Base-by-base conservation (phyloP, 2,329 filamentous ascomycete genomes). In the Boeremia lycopersici region DNA sequence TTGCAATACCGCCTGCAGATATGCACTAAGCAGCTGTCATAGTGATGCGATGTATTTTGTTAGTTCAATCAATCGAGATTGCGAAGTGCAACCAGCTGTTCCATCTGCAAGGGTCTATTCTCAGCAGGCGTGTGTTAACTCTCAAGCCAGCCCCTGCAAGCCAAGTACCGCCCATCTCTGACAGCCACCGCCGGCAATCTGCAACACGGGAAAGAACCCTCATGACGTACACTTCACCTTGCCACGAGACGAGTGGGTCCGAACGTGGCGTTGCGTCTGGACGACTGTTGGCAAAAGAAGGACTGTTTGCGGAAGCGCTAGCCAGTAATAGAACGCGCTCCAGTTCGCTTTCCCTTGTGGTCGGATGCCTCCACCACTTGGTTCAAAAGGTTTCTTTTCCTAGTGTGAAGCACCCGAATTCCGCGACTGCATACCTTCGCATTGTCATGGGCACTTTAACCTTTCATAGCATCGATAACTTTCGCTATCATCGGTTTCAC, bases 231-330 rank as follows among this genome's bases (percentile, higher is more conserved):
- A 38, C 60, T 47, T 59, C 58, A 58, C 53, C 58, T 45, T 61
- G 61, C 71, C 70, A 72, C 69, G 69, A 73, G 68, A 71, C 57
- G 60, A 61, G 70, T 74, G 71, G 71, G 65, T 65, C 70, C 56
- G 48, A 72, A 70, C 68, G 69, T 74, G 71, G 70, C 71, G 70
- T 60, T 56, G 57, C 63, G 67, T 67, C 60, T 61, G 53, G 59
- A 64, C 62, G 61, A 45, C 54, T 58, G 57, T 60, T 60, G 48
- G 58, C 61, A 64, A 59, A 56, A 42, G 28, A 43, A 64, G 62
- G 35, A 47, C 46, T 55, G 46, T 42, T 55, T 29, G 46, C 57
- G 54, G 40, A 53, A 47, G 42, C 25, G 41, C 57, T 59, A 60
- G 55, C 56, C 35, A 53, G 29, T 47, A 47, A 42, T 36, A 40